These are phyloP conservation scores for Anisodus acutangulus DNA, from an alignment of 257 asterid genomes.

Conservation along the genomic window DNA sequence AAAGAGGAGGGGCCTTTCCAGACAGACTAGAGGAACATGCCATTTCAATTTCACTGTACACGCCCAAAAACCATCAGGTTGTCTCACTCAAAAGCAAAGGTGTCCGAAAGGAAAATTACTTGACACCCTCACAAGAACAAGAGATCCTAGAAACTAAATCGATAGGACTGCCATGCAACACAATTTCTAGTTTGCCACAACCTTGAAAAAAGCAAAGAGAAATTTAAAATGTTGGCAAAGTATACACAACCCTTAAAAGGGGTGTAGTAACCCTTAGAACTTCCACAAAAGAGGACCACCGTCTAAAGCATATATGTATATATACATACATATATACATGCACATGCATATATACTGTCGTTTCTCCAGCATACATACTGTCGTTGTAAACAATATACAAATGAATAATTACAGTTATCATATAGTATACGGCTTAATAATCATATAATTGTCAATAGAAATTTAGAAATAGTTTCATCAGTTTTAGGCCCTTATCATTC, in stretches of 20 bases:
- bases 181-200: conserved; percentile 7
- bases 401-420: not conserved
- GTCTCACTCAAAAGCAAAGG: not conserved
- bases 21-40: conserved; percentile 12
- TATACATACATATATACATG: not conserved
- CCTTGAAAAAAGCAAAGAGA: not conserved
- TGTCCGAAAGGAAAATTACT: not conserved
- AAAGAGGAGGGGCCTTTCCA: conserved; percentile 21
- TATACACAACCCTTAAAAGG: not conserved
- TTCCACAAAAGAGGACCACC: not conserved
- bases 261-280: not conserved
- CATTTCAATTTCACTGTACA: conserved; percentile 22
- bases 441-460: not conserved
- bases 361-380: not conserved
- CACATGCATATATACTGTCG: not conserved
- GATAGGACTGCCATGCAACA: conserved; percentile 20
- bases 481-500: not conserved
- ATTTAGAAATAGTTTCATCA: conserved; percentile 22
- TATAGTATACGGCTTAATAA: not conserved
- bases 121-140: not conserved
- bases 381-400: not conserved
- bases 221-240: not conserved
- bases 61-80: not conserved
- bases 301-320: not conserved
- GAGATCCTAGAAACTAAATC: not conserved